These are phyloP conservation scores for Lepidium didymum DNA, from an alignment of 345 rosid species.

Conservation along the genomic window DNA sequence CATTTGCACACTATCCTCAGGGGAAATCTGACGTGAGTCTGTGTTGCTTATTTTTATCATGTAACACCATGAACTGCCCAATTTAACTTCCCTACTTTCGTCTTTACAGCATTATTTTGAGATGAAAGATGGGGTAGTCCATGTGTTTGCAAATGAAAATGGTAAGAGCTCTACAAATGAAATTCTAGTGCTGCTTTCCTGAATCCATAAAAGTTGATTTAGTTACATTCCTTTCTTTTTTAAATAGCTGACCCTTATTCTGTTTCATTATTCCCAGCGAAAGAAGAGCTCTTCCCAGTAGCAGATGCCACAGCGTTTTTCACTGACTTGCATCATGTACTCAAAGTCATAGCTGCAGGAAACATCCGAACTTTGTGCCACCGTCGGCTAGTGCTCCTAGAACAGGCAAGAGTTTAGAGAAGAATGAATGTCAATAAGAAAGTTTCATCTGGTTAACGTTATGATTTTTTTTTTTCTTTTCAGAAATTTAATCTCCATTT, in stretches of 20 bases:
- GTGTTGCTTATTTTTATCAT: neutral
- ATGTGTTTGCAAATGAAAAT: constrained; percentile 77
- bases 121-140: constrained; percentile 95
- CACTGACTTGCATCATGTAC: constrained; percentile 82
- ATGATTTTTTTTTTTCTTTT: neutral
- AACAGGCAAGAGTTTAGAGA: constrained; percentile 50
- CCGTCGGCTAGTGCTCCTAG: constrained; percentile 88
- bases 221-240: neutral
- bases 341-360: constrained; percentile 83
- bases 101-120: constrained; percentile 73
- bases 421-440: neutral
- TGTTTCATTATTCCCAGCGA: constrained; percentile 37
- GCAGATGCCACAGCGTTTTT: constrained; percentile 88
- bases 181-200: neutral
- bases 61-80: neutral
- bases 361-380: constrained; percentile 91
- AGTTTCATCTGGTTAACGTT: constrained; percentile 14
- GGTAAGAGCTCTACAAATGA: constrained; percentile 37
- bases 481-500: constrained; percentile 99
- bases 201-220: neutral
- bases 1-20: constrained; percentile 66
- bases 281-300: constrained; percentile 79
- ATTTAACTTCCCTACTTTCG: constrained; percentile 4
- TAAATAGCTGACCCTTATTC: neutral
- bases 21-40: constrained; percentile 73